Evolutionary conservation across 208 protist genomes (phyloP).

Genomic region (Leptomonas pyrrhocoris): DNA sequence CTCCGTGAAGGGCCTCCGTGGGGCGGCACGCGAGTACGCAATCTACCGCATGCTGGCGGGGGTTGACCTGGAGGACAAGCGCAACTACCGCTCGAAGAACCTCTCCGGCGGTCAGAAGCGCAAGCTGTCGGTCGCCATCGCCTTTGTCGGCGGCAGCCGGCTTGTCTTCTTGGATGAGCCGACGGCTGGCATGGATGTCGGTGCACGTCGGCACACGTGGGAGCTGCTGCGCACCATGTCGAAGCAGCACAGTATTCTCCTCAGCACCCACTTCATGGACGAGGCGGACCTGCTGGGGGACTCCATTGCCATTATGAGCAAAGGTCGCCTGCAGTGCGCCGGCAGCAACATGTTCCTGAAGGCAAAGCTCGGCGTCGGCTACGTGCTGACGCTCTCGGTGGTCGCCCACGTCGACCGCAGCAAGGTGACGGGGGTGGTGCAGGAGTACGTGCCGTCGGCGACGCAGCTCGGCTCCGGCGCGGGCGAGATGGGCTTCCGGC

Average conservation of each 20-base stretch:
- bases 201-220: constrained; percentile 83
- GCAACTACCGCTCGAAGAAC: constrained; percentile 32
- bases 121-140: constrained; percentile 86
- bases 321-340: constrained; percentile 57
- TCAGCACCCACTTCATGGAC: constrained; percentile 95
- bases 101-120: constrained; percentile 79
- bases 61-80: constrained; percentile 72
- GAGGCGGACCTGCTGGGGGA: constrained; percentile 95
- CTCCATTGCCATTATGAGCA: constrained; percentile 93
- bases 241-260: constrained; percentile 56
- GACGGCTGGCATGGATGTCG: constrained; percentile 90
- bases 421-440: constrained; percentile 21
- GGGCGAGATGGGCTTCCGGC: constrained; percentile 44
- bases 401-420: constrained; percentile 31
- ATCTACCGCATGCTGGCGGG: constrained; percentile 50
- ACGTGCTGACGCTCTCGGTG: constrained; percentile 53
- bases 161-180: constrained; percentile 92
- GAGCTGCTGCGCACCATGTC: constrained; percentile 47
- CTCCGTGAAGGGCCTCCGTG: constrained; percentile 85
- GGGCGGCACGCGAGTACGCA: constrained; percentile 24
- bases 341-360: constrained; percentile 74
- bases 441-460: constrained; percentile 31
- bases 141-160: constrained; percentile 73
- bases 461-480: constrained; percentile 37
- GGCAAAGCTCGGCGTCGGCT: constrained; percentile 58